Conservation (phyloP, 2,329 filamentous ascomycete species). For the Alternaria angustiovoidea region DNA sequence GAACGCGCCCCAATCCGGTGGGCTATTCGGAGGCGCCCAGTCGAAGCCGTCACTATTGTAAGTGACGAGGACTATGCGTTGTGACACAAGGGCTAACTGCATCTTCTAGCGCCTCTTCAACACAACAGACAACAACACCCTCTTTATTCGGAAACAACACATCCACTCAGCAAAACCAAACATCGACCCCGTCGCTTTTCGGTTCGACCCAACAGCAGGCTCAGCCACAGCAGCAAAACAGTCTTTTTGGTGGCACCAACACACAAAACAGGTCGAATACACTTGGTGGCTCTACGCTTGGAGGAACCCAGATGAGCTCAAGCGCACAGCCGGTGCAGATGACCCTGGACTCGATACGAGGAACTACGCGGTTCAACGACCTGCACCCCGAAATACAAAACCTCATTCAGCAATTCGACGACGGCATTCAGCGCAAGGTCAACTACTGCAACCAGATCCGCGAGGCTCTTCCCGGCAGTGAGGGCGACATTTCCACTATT, state of each 20-base stretch:
- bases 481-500: slow-evolving; percentile 69
- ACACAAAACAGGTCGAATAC: slow-evolving; percentile 39
- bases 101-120: slow-evolving; percentile 44
- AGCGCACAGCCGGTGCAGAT: slow-evolving; percentile 41
- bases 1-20: slow-evolving; percentile 37
- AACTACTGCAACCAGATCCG: slow-evolving; percentile 78
- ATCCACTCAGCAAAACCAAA: slow-evolving; percentile 40
- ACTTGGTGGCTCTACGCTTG: slow-evolving; percentile 35
- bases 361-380: slow-evolving; percentile 91
- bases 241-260: slow-evolving; percentile 45
- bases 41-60: slow-evolving; percentile 51
- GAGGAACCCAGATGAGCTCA: slow-evolving; percentile 37
- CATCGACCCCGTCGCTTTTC: slow-evolving; percentile 44
- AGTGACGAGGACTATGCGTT: slow-evolving; percentile 22
- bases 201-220: slow-evolving; percentile 37
- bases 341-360: slow-evolving; percentile 71
- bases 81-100: slow-evolving; percentile 38
- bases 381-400: slow-evolving; percentile 82
- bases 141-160: slow-evolving; percentile 44
- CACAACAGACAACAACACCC: slow-evolving; percentile 39
- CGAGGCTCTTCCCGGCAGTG: slow-evolving; percentile 68
- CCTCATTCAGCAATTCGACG: slow-evolving; percentile 79
- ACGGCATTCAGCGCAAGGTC: slow-evolving; percentile 81
- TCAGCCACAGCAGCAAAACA: slow-evolving; percentile 41
- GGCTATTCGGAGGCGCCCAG: slow-evolving; percentile 44